Conservation (phyloP, 176 grass and related monocot species). For the Oryza officinalis region DNA sequence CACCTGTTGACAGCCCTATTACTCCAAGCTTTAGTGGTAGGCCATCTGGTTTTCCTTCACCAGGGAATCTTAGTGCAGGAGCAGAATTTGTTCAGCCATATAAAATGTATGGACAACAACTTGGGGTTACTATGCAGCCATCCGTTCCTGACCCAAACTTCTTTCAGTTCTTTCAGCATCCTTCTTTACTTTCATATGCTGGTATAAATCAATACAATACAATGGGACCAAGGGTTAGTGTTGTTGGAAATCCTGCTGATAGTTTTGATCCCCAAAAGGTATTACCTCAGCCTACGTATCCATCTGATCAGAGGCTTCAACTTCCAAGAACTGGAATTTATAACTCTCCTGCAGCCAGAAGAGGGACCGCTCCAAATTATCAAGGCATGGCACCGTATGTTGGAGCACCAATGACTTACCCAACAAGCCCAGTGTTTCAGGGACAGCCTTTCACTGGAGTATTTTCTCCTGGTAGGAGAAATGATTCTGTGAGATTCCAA, state of each 20-base stretch:
- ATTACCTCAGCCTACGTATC: slow-evolving; percentile 44
- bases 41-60: slow-evolving; percentile 49
- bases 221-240: slow-evolving; percentile 53
- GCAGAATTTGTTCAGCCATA: slow-evolving; percentile 69
- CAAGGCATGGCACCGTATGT: slow-evolving; percentile 50
- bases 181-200: slow-evolving; percentile 56
- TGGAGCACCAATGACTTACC: slow-evolving; percentile 56
- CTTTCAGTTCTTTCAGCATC: slow-evolving; percentile 69
- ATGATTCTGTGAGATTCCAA: slow-evolving; percentile 55
- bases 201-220: slow-evolving; percentile 68
- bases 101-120: slow-evolving; percentile 81
- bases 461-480: slow-evolving; percentile 62
- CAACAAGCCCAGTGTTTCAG: slow-evolving; percentile 59
- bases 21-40: slow-evolving; percentile 66
- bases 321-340: slow-evolving; percentile 49
- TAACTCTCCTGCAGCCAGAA: slow-evolving; percentile 53
- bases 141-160: slow-evolving; percentile 65
- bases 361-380: slow-evolving; percentile 54
- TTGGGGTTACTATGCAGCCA: slow-evolving; percentile 61
- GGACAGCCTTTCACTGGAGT: slow-evolving; percentile 43
- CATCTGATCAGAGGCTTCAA: slow-evolving; percentile 60
- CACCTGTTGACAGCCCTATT: slow-evolving; percentile 54
- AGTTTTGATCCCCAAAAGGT: slow-evolving; percentile 62
- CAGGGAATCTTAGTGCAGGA: slow-evolving; percentile 50
- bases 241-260: slow-evolving; percentile 52